Evolutionary conservation across 208 protist species (phyloP).

Genomic region (Leptomonas seymouri): DNA sequence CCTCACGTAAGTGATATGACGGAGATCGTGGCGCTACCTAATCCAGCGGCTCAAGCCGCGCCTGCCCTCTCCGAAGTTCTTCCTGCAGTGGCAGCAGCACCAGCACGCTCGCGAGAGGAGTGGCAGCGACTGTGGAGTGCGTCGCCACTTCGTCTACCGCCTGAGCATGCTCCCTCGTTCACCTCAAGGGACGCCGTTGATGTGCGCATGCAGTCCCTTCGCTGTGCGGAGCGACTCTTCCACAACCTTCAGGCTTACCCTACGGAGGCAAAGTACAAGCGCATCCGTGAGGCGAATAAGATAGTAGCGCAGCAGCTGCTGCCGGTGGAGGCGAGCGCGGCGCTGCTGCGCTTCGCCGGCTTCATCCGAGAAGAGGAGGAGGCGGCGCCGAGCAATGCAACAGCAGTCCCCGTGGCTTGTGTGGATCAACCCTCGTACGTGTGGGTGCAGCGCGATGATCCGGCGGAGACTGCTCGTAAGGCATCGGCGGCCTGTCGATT

Average conservation of each 20-base stretch:
- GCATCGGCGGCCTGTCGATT: constrained; percentile 1
- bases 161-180: neutral
- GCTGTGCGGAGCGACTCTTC: constrained; percentile 48
- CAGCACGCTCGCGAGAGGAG: constrained; percentile 6
- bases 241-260: constrained; percentile 50
- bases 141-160: neutral
- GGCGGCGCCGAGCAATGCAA: neutral
- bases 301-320: constrained; percentile 49
- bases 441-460: constrained; percentile 20
- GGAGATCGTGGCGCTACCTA: neutral
- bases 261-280: constrained; percentile 51
- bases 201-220: constrained; percentile 39
- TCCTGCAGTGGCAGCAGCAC: neutral
- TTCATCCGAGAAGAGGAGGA: constrained; percentile 31
- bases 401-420: neutral
- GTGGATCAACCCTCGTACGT: neutral
- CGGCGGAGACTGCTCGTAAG: neutral
- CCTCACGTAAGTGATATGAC: neutral
- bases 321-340: constrained; percentile 41
- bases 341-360: constrained; percentile 48
- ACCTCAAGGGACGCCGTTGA: neutral
- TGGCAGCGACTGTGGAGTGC: constrained; percentile 23
- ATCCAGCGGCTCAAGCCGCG: neutral
- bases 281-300: constrained; percentile 47
- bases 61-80: neutral